phyloP scores from a whole-genome alignment of 257 asterid species.

The Scutellaria barbata region DNA sequence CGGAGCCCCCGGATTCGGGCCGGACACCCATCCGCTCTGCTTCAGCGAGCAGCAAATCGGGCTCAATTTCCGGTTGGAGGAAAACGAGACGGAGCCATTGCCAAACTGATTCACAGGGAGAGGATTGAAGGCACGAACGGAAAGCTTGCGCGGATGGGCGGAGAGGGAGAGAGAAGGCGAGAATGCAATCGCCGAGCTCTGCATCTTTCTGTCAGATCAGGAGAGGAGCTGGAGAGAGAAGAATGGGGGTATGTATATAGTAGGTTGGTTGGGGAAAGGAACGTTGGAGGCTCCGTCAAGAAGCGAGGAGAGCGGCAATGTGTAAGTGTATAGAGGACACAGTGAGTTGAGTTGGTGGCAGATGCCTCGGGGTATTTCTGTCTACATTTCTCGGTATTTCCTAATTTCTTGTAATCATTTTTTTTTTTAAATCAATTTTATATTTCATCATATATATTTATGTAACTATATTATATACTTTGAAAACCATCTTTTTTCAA shows the following conservation, averaged over 20 bases:
- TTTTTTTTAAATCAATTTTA: background rate
- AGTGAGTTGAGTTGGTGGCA: constrained; percentile 41
- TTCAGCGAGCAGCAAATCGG: constrained; percentile 60
- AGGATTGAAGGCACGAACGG: constrained; percentile 37
- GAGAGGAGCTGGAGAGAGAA: constrained; percentile 17
- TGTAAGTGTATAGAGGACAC: constrained; percentile 23
- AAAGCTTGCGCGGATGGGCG: constrained; percentile 41
- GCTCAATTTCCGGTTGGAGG: constrained; percentile 24
- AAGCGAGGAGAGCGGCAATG: constrained; percentile 37
- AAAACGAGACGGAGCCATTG: constrained; percentile 23
- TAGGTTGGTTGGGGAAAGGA: constrained; percentile 20
- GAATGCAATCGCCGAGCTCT: constrained; percentile 70
- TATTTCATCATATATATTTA: too few relatives aligned
- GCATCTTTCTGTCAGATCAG: constrained; percentile 56
- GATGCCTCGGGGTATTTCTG: constrained; percentile 32
- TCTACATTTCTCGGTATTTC: background rate
- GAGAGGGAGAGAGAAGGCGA: constrained; percentile 69
- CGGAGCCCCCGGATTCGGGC: constrained; percentile 41
- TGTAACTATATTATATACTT: too few relatives aligned
- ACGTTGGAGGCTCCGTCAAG: constrained; percentile 53
- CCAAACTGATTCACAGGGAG: constrained; percentile 34
- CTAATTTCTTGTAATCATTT: too few relatives aligned
- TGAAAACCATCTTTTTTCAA: too few relatives aligned
- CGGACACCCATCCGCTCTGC: constrained; percentile 61
- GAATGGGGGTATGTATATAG: constrained; percentile 22